A percentile compares a stretch with the other conserved stretches of the same genome.
Evolutionary conservation across 305 asterid species (phyloP).

Genomic region (Fraxinus platypoda): DNA sequence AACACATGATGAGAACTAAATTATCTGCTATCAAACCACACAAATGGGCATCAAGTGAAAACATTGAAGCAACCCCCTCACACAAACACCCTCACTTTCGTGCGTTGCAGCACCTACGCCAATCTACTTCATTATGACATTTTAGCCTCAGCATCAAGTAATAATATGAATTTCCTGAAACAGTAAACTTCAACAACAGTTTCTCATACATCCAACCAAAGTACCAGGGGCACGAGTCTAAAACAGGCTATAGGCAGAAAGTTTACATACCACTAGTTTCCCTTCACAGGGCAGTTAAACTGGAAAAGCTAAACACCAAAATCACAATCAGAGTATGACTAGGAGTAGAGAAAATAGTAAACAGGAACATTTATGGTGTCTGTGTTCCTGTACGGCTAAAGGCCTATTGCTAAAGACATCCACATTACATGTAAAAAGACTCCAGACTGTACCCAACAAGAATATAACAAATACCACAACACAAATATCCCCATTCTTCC

Average conservation of each 20-base stretch:
- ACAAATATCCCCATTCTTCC: not conserved
- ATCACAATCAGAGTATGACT: not conserved
- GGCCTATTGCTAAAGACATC: slow-evolving; percentile 8
- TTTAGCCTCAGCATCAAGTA: not conserved
- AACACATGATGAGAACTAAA: not conserved
- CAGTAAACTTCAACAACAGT: not conserved
- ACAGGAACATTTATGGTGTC: not conserved
- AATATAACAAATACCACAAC: not conserved
- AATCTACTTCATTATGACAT: not conserved
- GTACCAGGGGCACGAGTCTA: not conserved
- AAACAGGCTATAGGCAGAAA: not conserved
- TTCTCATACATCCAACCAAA: not conserved
- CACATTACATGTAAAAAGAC: not conserved
- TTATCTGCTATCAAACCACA: not conserved
- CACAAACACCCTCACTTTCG: not conserved
- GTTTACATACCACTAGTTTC: not conserved
- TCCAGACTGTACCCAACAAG: not conserved
- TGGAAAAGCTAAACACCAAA: not conserved
- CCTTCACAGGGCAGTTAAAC: not conserved
- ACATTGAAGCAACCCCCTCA: not conserved
- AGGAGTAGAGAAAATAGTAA: not conserved
- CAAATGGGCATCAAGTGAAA: not conserved
- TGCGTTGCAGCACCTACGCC: not conserved
- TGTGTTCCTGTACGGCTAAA: not conserved
- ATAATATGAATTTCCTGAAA: not conserved